Percentiles rank a stretch among this genome's conserved stretches.
Conservation (phyloP, 2,329 filamentous ascomycete genomes). For the Apiospora aurea region DNA sequence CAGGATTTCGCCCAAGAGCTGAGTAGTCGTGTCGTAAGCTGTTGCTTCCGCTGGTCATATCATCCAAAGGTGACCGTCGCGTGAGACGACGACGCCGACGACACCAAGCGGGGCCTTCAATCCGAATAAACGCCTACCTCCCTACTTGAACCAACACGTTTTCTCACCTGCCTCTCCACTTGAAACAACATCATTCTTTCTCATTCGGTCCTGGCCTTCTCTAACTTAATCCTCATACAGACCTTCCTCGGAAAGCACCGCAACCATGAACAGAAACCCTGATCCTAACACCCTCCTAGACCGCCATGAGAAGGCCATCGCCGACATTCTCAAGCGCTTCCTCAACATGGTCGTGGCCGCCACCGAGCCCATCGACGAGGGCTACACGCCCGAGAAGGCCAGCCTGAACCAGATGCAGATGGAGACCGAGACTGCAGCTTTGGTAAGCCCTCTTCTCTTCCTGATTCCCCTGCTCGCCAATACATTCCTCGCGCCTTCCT, state of each 20-base stretch:
- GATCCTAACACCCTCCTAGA: conserved; percentile 43
- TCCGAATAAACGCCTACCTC: neutral
- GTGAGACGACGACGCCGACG: neutral
- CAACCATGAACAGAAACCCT: conserved; percentile 22
- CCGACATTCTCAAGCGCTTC: conserved; percentile 53
- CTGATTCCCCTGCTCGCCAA: neutral
- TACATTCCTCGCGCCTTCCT: neutral
- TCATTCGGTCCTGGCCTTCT: neutral
- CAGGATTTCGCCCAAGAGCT: too few relatives aligned
- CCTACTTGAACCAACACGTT: neutral
- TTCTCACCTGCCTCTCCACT: neutral
- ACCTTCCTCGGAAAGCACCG: too few relatives aligned
- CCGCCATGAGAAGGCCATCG: conserved; percentile 52
- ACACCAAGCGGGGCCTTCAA: neutral
- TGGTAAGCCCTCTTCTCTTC: conserved; percentile 39
- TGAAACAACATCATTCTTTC: neutral
- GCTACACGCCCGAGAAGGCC: conserved; percentile 46
- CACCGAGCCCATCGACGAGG: conserved; percentile 44
- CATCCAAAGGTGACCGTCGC: neutral
- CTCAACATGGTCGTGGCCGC: conserved; percentile 50
- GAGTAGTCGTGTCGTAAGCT: too few relatives aligned
- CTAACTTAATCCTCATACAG: neutral
- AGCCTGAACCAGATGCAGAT: conserved; percentile 49
- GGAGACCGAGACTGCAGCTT: conserved; percentile 45
- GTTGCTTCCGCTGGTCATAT: too few relatives aligned